Base-by-base conservation (phyloP, 2,329 filamentous ascomycete genomes). In the Cordyceps pruinosa region DNA sequence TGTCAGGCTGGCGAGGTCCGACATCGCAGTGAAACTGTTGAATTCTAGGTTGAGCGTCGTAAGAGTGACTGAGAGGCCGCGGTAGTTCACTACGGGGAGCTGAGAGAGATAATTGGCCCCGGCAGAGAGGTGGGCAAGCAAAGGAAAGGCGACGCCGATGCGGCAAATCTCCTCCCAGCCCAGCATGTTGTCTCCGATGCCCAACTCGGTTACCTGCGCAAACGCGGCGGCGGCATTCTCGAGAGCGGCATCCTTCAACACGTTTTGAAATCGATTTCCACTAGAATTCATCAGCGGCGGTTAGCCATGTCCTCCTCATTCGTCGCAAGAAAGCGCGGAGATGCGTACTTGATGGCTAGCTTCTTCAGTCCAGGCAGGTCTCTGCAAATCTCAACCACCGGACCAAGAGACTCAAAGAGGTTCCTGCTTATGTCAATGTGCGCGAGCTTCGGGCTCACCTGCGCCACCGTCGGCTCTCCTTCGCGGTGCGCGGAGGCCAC, bases 401-500 rank as follows among this genome's bases (percentile, higher is more conserved):
- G 83, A 2, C 73, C 73, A 69, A 92, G 81, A 12, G 73, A 74
- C 56, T 85, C 83, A 65, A 97, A 85, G 34, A 96, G 70, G 68
- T 96, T 97, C 51, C 90, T 82, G 66, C 91, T 91, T 42, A 99
- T 70, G 67, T 97, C 92, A 46, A 97, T 76, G 66, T 96, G 89
- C 1, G 80, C 75, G 53, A 96, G 85, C 64, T 84, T 81, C 1
- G 84, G 83, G 55, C 84, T 86, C n/a, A 75, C 76, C 52, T 77
- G 70, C 7, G 66, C 64, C 47, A 86, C 80, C 17, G 70, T 65
- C 10, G 62, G 70, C 12, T 70, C 68, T 10, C 61, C 66, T 1
- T 66, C 70, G 1, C 61, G 63, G 35, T 66, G 68, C 4, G 73
- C 70, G 32, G 62, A 66, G 10, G 67, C 71, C 60, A 97, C 80